Percentiles rank a stretch among this genome's conserved stretches.
Evolutionary conservation across 1,284 basidiomycete species (phyloP).

Genomic region (Apiotrichum veenhuisii): DNA sequence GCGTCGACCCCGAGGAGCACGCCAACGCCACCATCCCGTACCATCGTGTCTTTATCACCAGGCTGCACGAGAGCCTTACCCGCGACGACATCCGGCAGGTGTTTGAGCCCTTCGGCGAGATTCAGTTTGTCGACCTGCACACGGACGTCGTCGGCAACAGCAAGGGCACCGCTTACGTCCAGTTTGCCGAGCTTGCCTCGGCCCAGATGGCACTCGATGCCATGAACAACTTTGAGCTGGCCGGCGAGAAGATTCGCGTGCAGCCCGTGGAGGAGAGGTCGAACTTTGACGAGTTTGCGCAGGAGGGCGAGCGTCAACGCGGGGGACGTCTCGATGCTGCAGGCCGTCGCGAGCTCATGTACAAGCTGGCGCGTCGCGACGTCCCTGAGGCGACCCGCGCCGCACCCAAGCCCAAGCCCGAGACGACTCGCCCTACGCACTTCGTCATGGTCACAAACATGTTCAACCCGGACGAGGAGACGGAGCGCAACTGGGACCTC

Average conservation of each 20-base stretch:
- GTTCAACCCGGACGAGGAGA: slow-evolving; percentile 98
- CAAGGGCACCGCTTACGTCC: slow-evolving; percentile 97
- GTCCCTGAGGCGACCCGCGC: slow-evolving; percentile 6
- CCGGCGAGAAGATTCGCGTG: slow-evolving; percentile 81
- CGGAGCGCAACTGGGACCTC: slow-evolving; percentile 90
- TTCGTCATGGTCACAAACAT: slow-evolving; percentile 89
- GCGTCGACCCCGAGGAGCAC: slow-evolving; percentile 45
- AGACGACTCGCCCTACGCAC: slow-evolving; percentile 65
- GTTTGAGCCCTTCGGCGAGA: slow-evolving; percentile 95
- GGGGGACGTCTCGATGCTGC: slow-evolving; percentile 78
- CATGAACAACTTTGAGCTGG: slow-evolving; percentile 97
- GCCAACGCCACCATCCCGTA: slow-evolving; percentile 51
- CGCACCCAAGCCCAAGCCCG: slow-evolving; percentile 55
- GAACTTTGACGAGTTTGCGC: slow-evolving; percentile 3
- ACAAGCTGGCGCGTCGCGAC: slow-evolving; percentile 82
- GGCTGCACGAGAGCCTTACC: slow-evolving; percentile 91
- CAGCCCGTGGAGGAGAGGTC: slow-evolving; percentile 82
- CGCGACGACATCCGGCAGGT: slow-evolving; percentile 96
- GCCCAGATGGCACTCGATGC: slow-evolving; percentile 95
- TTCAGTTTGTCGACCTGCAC: slow-evolving; percentile 97
- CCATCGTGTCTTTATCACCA: slow-evolving; percentile 88
- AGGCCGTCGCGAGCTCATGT: slow-evolving; percentile 95
- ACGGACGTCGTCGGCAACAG: slow-evolving; percentile 57
- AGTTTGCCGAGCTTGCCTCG: slow-evolving; percentile 86
- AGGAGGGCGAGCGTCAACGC: slow-evolving; percentile 16